Evolutionary conservation across 116 monocot genomes (phyloP), one percentile per base, ranked within the genome.

Genomic region (Iris pallida): DNA sequence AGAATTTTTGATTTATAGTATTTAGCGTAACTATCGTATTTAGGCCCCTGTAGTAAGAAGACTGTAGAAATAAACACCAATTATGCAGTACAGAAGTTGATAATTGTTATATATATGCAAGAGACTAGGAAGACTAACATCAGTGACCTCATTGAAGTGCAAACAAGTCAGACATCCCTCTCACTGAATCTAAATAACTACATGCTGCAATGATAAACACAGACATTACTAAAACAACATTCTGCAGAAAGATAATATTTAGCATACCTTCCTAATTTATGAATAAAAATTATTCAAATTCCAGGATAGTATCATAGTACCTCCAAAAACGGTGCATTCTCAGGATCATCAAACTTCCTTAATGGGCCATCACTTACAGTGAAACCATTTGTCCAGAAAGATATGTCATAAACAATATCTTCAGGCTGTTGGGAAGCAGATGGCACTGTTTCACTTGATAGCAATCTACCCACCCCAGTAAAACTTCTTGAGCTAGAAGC

Each of bases 361-460:
- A 88, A 18, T n/a, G 91, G 91, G 14, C 91, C 91, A 81, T 92
- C 82, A 79, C 85, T 74, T 6, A 91, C 82, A 57, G 82, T 88
- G 66, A 91, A 91, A 3, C 91, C 91, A 74, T 91, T 74, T 7
- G 45, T 82, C 91, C 91, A 91, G 61, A 91, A 91, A 46, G 73
- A 60, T 18, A 91, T 88, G 18, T 75, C 78, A 61, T 88, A 88
- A 48, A 82, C 57, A 10, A 85, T 57, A 68, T 68, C 65, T 17
- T 69, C 71, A 61, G 91, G 80, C n/a, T 71, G 84, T 51, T 77
- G 74, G 9, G 83, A 53, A 30, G 76, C 75, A 76, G 85, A 41
- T 55, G 79, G 75, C 10, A 76, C 76, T 70, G 78, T 69, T 76
- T 90, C 88, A 57, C 91, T 85, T 30, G 91, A 80, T 11, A 92